phyloP scores from a whole-genome alignment of 2,329 filamentous ascomycete genomes.

The Monosporascus sp. region DNA sequence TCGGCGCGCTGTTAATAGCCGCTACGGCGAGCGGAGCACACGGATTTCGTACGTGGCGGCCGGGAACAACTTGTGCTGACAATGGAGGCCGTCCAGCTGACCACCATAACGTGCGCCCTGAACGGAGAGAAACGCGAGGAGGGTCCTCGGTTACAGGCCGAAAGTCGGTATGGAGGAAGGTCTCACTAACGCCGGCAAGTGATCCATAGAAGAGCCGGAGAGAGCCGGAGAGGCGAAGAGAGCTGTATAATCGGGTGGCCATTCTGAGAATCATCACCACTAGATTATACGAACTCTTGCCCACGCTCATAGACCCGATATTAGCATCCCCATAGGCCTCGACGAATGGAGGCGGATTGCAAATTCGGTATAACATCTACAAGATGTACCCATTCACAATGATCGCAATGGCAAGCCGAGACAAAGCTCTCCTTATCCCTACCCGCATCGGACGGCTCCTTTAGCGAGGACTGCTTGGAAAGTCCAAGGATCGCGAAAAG shows the following conservation, averaged over 20 bases:
- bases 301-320: too few relatives aligned
- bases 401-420: too few relatives aligned
- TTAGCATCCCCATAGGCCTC: too few relatives aligned
- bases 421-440: too few relatives aligned
- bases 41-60: conserved; percentile 12
- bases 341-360: too few relatives aligned
- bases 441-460: too few relatives aligned
- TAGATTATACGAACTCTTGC: too few relatives aligned
- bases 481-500: too few relatives aligned
- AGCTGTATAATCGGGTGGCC: conserved; percentile 1
- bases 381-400: too few relatives aligned
- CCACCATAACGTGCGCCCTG: conserved; percentile 11
- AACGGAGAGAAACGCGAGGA: conserved; percentile 15
- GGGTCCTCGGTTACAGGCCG: conserved; percentile 13
- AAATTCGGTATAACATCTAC: too few relatives aligned
- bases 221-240: conserved; percentile 2
- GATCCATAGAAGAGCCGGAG: conserved; percentile 11
- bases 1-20: conserved; percentile 18
- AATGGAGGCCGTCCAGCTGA: conserved; percentile 10
- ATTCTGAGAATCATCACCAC: too few relatives aligned
- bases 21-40: conserved; percentile 17
- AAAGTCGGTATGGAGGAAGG: conserved; percentile 10
- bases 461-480: too few relatives aligned
- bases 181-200: conserved; percentile 11
- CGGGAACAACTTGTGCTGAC: conserved; percentile 9